phyloP scores from a whole-genome alignment of 202 grass and related monocot species.

The Panicum hallii region DNA sequence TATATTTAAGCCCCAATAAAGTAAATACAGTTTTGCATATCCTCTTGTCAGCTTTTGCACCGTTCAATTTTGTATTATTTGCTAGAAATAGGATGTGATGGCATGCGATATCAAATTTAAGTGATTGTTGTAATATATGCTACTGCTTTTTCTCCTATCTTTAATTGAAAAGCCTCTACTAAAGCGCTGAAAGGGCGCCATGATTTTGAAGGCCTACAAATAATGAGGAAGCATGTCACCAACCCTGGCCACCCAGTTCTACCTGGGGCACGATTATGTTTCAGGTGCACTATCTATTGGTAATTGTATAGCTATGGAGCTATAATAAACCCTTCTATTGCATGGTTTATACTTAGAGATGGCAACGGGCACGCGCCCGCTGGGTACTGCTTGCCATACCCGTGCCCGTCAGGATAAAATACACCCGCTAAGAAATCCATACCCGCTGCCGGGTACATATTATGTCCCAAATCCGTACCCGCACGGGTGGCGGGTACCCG shows the following conservation, averaged over 20 bases:
- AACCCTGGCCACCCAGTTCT: background rate
- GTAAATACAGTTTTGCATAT: constrained; percentile 24
- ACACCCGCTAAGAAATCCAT: too few species aligned
- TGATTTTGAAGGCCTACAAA: background rate
- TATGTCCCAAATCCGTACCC: too few species aligned
- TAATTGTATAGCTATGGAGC: background rate
- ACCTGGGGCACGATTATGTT: background rate
- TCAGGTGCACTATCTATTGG: background rate
- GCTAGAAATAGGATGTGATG: background rate
- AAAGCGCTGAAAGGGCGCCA: background rate
- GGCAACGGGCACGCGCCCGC: too few species aligned
- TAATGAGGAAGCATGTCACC: background rate
- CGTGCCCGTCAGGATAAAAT: too few species aligned
- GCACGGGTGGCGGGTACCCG: too few species aligned
- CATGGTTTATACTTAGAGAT: background rate
- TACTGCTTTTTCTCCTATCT: background rate
- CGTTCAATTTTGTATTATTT: background rate
- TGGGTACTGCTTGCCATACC: too few species aligned
- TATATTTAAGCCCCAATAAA: constrained; percentile 32
- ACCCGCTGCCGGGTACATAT: too few species aligned
- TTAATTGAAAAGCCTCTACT: background rate
- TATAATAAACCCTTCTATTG: background rate
- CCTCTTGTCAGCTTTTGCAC: background rate
- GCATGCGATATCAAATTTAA: background rate
- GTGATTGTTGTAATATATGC: background rate